Conservation (phyloP, 202 grass and related monocot species). For the Panicum hallii region DNA sequence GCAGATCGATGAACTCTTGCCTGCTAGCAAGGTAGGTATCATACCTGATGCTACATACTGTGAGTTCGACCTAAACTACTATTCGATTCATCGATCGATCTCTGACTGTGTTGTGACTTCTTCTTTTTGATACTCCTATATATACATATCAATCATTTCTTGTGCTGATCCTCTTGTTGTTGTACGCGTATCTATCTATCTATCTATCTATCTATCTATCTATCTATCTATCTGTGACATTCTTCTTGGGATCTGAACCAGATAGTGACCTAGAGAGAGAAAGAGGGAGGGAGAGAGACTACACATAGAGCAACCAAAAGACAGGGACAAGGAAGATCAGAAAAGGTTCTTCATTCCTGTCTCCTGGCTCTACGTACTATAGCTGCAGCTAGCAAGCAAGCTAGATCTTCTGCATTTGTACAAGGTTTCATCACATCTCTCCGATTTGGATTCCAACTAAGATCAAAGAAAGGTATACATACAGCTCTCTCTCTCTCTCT, state of each 20-base stretch:
- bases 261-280: slow-evolving; percentile 34
- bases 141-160: not conserved
- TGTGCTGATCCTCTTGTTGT: not conserved
- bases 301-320: slow-evolving; percentile 21
- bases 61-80: not conserved
- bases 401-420: slow-evolving; percentile 45
- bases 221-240: slow-evolving; percentile 28
- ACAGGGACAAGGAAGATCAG: slow-evolving; percentile 17
- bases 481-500: not conserved
- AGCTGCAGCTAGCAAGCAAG: slow-evolving; percentile 33
- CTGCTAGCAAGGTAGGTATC: slow-evolving; percentile 25
- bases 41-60: slow-evolving; percentile 9
- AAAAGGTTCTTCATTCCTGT: slow-evolving; percentile 39
- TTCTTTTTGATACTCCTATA: not conserved
- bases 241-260: slow-evolving; percentile 60
- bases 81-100: not conserved
- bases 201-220: not conserved
- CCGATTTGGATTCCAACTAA: slow-evolving; percentile 17
- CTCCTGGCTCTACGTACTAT: not conserved
- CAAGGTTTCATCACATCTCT: slow-evolving; percentile 39
- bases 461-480: slow-evolving; percentile 40
- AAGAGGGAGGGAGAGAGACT: slow-evolving; percentile 6
- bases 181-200: slow-evolving; percentile 16
- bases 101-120: not conserved
- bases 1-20: slow-evolving; percentile 29